phyloP scores from a whole-genome alignment of 768 basidiomycete genomes.

The Russula dissimulans region DNA sequence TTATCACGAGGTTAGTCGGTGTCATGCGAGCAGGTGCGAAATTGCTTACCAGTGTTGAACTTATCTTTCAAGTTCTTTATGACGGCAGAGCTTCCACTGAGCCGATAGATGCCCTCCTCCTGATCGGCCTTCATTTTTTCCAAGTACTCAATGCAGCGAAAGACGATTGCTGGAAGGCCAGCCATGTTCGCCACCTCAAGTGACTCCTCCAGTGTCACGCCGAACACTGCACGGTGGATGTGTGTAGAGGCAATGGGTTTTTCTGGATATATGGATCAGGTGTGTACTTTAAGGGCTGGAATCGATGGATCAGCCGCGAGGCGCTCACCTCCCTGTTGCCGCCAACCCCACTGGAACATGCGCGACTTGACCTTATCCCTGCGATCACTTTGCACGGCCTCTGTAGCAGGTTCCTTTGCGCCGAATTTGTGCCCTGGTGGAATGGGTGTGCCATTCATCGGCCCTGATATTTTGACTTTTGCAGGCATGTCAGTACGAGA shows the following conservation, averaged over 20 bases:
- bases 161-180: conserved; percentile 87
- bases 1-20: conserved; percentile 26
- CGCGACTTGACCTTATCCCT: conserved; percentile 89
- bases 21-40: not conserved
- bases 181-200: conserved; percentile 85
- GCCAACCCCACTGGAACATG: conserved; percentile 83
- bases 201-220: conserved; percentile 78
- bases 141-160: conserved; percentile 90
- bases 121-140: conserved; percentile 90
- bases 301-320: not conserved
- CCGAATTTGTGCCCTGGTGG: conserved; percentile 90
- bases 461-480: conserved; percentile 84
- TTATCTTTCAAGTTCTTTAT: conserved; percentile 89
- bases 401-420: conserved; percentile 49
- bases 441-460: conserved; percentile 75
- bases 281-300: conserved; percentile 1
- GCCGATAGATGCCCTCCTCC: conserved; percentile 95
- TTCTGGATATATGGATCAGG: conserved; percentile 22
- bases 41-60: conserved; percentile 72
- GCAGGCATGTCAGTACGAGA: conserved; percentile 40
- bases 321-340: conserved; percentile 36
- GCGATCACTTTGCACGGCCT: conserved; percentile 29
- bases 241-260: conserved; percentile 31
- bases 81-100: conserved; percentile 90
- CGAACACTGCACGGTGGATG: conserved; percentile 73